Percentiles rank a stretch among this genome's conserved stretches.
These are phyloP conservation scores for Tieghemostelium lacteum DNA, from an alignment of 78 protist genomes.

Conservation along the genomic window DNA sequence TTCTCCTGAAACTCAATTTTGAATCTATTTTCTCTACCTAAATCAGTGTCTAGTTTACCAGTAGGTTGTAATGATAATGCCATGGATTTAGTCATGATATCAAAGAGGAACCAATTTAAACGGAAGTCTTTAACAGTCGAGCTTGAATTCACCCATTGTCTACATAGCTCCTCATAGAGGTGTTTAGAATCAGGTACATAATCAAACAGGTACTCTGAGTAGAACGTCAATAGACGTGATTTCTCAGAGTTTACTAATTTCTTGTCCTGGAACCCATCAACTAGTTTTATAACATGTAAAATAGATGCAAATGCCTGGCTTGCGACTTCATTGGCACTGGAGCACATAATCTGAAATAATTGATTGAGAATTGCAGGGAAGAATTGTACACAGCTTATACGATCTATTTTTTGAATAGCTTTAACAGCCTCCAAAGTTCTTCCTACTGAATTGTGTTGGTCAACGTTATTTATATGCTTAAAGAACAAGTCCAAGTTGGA, in stretches of 20 bases:
- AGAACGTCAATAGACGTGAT: conserved; percentile 34
- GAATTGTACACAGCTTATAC: conserved; percentile 58
- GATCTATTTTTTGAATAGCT: conserved; percentile 49
- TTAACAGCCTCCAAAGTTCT: conserved; percentile 19
- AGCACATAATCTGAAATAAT: conserved; percentile 69
- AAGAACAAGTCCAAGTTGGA: conserved; percentile 29
- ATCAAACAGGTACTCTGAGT: conserved; percentile 69
- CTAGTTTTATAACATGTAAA: conserved; percentile 52
- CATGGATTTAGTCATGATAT: conserved; percentile 82
- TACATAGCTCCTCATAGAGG: conserved; percentile 60
- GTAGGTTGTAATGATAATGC: conserved; percentile 56
- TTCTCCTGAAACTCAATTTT: conserved; percentile 61
- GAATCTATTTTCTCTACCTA: conserved; percentile 71
- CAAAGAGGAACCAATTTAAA: conserved; percentile 82
- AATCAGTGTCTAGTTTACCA: conserved; percentile 39
- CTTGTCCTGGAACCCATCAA: conserved; percentile 70
- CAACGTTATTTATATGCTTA: background rate
- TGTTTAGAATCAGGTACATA: conserved; percentile 73
- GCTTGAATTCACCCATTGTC: conserved; percentile 69
- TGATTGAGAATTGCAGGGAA: conserved; percentile 69
- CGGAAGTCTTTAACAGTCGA: conserved; percentile 64
- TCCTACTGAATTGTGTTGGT: conserved; percentile 33
- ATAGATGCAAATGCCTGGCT: conserved; percentile 46
- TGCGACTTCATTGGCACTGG: conserved; percentile 69
- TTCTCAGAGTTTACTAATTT: conserved; percentile 66